Base-by-base conservation (phyloP, 495 filamentous ascomycete genomes). In the Sphaerosporella brunnea region DNA sequence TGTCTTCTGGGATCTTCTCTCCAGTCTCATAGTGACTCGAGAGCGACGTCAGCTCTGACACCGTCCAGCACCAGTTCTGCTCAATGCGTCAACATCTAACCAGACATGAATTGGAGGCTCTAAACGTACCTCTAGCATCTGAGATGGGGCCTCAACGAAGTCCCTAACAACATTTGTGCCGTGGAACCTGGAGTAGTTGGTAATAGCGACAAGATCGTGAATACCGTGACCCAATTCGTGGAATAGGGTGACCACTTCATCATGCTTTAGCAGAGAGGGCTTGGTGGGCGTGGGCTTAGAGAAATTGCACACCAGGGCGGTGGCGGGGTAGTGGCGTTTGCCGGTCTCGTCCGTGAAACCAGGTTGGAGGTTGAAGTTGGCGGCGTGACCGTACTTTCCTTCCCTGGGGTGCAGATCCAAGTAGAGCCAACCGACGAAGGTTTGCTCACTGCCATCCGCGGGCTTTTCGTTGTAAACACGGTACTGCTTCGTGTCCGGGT, bases 191-290 rank as follows among this genome's bases (percentile, higher is more conserved):
- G 72, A 64, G 50, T 70, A 78, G 34, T 57, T 68, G 24, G 67
- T 71, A 34, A 69, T 68, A 44, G 69, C 69, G 36, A 69, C 61
- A 25, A 79, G 64, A 55, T 78, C 72, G 50, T 79, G 75, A 43
- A 79, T 79, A 44, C 75, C 75, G 51, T 79, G 75, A 39, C 75
- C 75, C 4, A 79, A 67, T 62, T 79, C 75, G 54, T 79, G 75
- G 68, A 79, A 79, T 5, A 78, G 65, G 9, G 73, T 77, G 10
- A 73, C 53, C 1, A 79, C 74, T 59, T 79, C 75, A 34, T 75
- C 69, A 53, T 79, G 75, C 59, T 76, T 74, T 16, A 79, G 65
- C 3, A 78, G 64, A 23, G 69, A 74, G 5, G 75, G 75, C 49
- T 78, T 78, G 30, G 57, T 72, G n/a, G 65, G 55, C 4, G 74